A percentile compares a stretch with the other conserved stretches of the same genome.
Conservation (phyloP, 768 basidiomycete species). For the Sarcodon aspratus region DNA sequence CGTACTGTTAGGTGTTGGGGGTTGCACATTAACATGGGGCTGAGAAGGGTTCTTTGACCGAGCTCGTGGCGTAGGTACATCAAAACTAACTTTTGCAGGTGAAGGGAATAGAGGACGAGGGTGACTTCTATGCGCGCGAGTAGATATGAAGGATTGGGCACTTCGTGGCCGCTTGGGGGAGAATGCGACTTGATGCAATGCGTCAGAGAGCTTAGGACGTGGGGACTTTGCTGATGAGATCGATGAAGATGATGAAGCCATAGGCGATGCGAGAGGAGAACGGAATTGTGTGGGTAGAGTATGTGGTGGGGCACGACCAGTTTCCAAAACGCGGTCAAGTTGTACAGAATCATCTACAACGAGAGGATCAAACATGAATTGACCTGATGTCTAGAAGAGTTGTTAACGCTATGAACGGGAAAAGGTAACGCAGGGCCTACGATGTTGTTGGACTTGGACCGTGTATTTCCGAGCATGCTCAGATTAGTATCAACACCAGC, state of each 20-base stretch:
- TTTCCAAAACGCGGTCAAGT: conserved; percentile 47
- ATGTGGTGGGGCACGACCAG: conserved; percentile 30
- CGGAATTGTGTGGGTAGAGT: conserved; percentile 27
- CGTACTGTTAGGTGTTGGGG: conserved; percentile 46
- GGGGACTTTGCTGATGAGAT: conserved; percentile 32
- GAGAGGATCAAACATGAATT: conserved; percentile 39
- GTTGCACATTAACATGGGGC: conserved; percentile 42
- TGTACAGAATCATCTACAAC: conserved; percentile 53
- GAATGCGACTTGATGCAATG: conserved; percentile 58
- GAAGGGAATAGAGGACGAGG: conserved; percentile 8
- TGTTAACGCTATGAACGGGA: neutral
- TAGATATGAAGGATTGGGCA: conserved; percentile 15
- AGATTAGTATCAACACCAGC: conserved; percentile 44
- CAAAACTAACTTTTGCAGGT: conserved; percentile 8
- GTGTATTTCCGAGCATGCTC: conserved; percentile 46
- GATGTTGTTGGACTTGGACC: conserved; percentile 31
- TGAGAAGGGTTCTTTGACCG: conserved; percentile 18
- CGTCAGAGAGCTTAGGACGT: conserved; percentile 60
- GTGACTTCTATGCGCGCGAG: neutral
- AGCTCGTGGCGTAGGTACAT: conserved; percentile 1
- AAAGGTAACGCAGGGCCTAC: conserved; percentile 22
- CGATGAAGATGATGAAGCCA: conserved; percentile 32
- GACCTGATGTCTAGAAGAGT: conserved; percentile 16
- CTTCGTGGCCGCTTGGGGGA: conserved; percentile 68
- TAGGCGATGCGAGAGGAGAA: conserved; percentile 34